These are phyloP conservation scores for Pythium dissimile DNA, from an alignment of 352 stramenopile species.

Conservation along the genomic window DNA sequence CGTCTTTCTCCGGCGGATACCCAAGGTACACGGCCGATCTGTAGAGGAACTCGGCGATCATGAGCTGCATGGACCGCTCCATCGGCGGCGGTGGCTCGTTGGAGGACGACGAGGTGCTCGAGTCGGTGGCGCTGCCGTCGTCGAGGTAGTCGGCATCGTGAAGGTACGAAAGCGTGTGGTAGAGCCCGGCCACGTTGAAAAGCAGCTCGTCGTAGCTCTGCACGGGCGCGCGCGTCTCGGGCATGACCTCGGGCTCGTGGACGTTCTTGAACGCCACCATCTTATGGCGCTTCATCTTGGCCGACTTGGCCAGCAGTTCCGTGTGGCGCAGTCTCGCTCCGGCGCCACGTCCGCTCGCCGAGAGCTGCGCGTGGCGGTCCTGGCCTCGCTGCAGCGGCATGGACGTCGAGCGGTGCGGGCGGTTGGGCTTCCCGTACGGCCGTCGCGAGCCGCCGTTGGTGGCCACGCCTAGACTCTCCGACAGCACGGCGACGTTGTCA, in stretches of 20 bases:
- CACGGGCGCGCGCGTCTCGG: conserved; percentile 3
- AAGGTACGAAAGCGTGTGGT: conserved; percentile 22
- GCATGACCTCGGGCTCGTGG: conserved; percentile 18
- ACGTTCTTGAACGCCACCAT: conserved; percentile 21
- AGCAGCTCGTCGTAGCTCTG: conserved; percentile 25
- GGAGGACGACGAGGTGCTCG: background rate
- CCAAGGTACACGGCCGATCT: conserved; percentile 66
- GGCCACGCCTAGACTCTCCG: background rate
- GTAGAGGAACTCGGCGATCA: conserved; percentile 81
- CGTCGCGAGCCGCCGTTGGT: background rate
- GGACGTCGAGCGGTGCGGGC: conserved; percentile 1
- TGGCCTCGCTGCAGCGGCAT: background rate
- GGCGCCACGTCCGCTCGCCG: background rate
- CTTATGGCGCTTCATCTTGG: background rate
- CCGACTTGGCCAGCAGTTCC: background rate
- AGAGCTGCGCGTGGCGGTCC: background rate
- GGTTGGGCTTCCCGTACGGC: conserved; percentile 5
- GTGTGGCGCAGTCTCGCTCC: conserved; percentile 2
- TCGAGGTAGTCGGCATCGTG: conserved; percentile 15
- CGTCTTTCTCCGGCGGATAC: conserved; percentile 42
- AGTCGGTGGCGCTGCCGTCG: conserved; percentile 7
- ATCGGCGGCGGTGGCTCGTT: conserved; percentile 13
- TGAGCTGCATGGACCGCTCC: conserved; percentile 66
- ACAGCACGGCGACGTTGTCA: conserved; percentile 1
- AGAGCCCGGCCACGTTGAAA: conserved; percentile 20